A percentile compares a stretch with the other conserved stretches of the same genome.
Evolutionary conservation across 164 flowering plant genomes (phyloP).

Genomic region (Umbellularia californica): DNA sequence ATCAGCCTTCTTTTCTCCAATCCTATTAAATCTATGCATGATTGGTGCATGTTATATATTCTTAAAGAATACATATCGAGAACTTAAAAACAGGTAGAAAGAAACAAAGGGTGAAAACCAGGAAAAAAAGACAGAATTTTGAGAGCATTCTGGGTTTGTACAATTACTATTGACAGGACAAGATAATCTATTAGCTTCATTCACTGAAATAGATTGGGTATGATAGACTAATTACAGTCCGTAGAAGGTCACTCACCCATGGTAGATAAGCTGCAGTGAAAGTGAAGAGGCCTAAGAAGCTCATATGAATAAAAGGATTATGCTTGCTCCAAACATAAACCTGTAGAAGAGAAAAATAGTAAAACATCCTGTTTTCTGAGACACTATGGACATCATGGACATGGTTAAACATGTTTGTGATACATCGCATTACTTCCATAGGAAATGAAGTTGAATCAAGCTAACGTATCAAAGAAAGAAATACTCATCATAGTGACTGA

Average conservation of each 20-base stretch:
- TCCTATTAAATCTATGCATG: too few species aligned
- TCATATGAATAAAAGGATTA: conserved; percentile 97
- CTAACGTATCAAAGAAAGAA: neutral
- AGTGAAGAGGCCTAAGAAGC: conserved; percentile 96
- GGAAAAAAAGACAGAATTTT: too few species aligned
- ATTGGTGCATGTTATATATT: too few species aligned
- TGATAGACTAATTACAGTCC: neutral
- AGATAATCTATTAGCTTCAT: too few species aligned
- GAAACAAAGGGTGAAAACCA: too few species aligned
- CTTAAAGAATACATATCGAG: too few species aligned
- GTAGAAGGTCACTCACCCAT: conserved; percentile 63
- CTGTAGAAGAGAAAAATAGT: conserved; percentile 28
- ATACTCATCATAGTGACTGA: conserved; percentile 27
- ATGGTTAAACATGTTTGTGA: neutral
- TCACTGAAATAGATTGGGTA: too few species aligned
- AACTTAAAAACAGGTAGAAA: too few species aligned
- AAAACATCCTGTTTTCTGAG: too few species aligned
- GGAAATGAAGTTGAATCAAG: neutral
- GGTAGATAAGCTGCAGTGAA: conserved; percentile 98
- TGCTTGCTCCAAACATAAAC: conserved; percentile 99
- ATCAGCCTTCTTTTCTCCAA: too few species aligned
- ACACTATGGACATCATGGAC: neutral
- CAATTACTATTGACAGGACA: too few species aligned
- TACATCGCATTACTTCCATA: neutral
- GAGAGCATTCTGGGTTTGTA: too few species aligned